These are phyloP conservation scores for Penicillium ucsense DNA, from an alignment of 495 filamentous ascomycete genomes.

Conservation along the genomic window DNA sequence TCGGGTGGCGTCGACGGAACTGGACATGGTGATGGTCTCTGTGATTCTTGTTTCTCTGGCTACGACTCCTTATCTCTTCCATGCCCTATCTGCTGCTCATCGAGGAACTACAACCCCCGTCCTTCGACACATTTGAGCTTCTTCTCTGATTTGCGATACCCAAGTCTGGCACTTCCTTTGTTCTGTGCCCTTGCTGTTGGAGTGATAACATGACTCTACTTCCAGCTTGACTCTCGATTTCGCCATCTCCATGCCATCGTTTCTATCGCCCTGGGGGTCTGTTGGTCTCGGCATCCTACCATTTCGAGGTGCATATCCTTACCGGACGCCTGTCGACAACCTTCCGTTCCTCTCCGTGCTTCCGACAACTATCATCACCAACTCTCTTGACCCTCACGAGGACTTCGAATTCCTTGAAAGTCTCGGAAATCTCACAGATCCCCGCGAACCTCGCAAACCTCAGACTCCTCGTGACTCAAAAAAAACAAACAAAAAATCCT, in stretches of 20 bases:
- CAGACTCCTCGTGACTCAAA: neutral
- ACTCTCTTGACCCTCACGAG: neutral
- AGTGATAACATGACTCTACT: too few species aligned
- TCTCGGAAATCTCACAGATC: neutral
- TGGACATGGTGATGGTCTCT: neutral
- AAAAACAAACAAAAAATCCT: conserved; percentile 12
- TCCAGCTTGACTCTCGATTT: too few species aligned
- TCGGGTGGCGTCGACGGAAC: conserved; percentile 3
- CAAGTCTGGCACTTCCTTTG: too few species aligned
- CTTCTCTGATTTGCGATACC: neutral
- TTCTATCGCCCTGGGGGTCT: too few species aligned
- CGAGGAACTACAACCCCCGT: neutral
- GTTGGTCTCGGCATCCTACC: conserved; percentile 1
- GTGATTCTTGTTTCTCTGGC: conserved; percentile 4
- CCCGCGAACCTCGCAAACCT: neutral
- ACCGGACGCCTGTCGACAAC: too few species aligned
- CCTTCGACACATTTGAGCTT: neutral
- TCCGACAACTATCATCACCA: too few species aligned
- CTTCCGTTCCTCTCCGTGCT: too few species aligned
- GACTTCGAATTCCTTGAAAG: neutral
- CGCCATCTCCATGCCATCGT: too few species aligned
- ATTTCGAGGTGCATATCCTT: neutral
- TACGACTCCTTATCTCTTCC: neutral
- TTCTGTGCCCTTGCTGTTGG: too few species aligned
- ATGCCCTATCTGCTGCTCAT: neutral